Base-by-base conservation (phyloP, 495 filamentous ascomycete species). In the Tetracladium setigerum region DNA sequence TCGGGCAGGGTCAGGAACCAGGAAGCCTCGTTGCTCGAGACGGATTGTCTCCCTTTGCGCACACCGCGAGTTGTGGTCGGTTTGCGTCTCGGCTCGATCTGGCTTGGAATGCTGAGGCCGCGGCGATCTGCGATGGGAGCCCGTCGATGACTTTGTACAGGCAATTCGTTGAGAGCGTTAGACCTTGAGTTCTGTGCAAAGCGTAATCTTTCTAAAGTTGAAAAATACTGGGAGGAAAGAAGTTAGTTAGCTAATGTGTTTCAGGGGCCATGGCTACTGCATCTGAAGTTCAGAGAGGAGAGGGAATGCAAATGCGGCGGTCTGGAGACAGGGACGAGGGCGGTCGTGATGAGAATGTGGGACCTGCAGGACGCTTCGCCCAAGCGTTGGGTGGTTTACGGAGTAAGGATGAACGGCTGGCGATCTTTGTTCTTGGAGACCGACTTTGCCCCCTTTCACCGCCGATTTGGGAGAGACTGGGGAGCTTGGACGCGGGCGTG, bases 1-100 rank as follows among this genome's bases (percentile, higher is more conserved):
- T 84, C 74, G 24, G 87, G 84, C 24, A 88, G 73, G 39, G 70
- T 73, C 35, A 81, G 67, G 55, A 82, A 87, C 71, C 83, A 91
- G 60, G 78, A 74, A 41, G 78, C 81, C 56, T 89, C 82, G n/a
- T 46, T 51, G 33, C 30, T 47, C 33, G 55, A 52, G 9, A 56
- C 24, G n/a, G 58, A 54, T 30, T 42, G 36, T 32, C 48, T 49
- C 27, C 54, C 49, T 36, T 56, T 55, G 11, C 52, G 49, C 18
- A 50, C 24, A 15, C 47, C 49, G 13, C 46, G 50, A 36, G 55
- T 57, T 12, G 55, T 36, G 16, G 42, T 49, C 16, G 60, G 14
- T 50, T 61, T 56, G 14, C 47, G 43, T 54, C 57, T 42, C 35
- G 38, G 52, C 37, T 54, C 46, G 14, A 46, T 57, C 46, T 58